These are phyloP conservation scores for Xerocomellus chrysenteron DNA, from an alignment of 768 basidiomycete genomes.

Conservation along the genomic window DNA sequence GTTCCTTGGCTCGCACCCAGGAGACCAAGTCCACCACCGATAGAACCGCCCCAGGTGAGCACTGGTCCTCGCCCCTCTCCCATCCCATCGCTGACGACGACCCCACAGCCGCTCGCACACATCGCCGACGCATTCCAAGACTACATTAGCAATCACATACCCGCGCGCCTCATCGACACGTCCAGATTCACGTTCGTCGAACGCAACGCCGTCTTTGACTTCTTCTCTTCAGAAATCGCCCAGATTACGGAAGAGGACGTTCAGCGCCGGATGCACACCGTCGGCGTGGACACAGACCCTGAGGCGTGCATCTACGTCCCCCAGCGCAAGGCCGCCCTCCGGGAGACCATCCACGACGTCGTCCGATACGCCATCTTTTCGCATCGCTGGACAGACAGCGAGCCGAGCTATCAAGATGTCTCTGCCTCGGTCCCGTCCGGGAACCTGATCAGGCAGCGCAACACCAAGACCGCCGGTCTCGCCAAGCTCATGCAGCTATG, in stretches of 20 bases:
- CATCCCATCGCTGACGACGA: background rate
- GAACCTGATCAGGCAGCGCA: constrained; percentile 1
- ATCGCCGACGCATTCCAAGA: constrained; percentile 14
- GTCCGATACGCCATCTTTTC: constrained; percentile 27
- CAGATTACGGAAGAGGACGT: constrained; percentile 19
- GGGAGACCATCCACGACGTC: constrained; percentile 17
- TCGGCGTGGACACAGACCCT: background rate
- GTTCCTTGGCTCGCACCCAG: constrained; percentile 5
- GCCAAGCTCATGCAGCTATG: constrained; percentile 23
- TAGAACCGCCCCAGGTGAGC: constrained; percentile 3
- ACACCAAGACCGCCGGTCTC: constrained; percentile 1
- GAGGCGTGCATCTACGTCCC: constrained; percentile 17
- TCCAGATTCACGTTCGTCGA: constrained; percentile 22
- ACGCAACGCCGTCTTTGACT: constrained; percentile 14
- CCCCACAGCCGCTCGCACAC: background rate
- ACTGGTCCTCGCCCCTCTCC: background rate
- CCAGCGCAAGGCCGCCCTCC: constrained; percentile 11
- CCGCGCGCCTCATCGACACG: constrained; percentile 26
- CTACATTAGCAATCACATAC: constrained; percentile 28
- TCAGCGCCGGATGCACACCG: background rate
- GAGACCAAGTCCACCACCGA: background rate
- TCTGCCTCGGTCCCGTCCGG: background rate
- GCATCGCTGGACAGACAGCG: constrained; percentile 23
- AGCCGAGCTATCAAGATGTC: constrained; percentile 25
- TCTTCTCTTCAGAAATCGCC: constrained; percentile 20